These are phyloP conservation scores for Endocalyx cinctus DNA, from an alignment of 2,329 filamentous ascomycete species.

Conservation along the genomic window DNA sequence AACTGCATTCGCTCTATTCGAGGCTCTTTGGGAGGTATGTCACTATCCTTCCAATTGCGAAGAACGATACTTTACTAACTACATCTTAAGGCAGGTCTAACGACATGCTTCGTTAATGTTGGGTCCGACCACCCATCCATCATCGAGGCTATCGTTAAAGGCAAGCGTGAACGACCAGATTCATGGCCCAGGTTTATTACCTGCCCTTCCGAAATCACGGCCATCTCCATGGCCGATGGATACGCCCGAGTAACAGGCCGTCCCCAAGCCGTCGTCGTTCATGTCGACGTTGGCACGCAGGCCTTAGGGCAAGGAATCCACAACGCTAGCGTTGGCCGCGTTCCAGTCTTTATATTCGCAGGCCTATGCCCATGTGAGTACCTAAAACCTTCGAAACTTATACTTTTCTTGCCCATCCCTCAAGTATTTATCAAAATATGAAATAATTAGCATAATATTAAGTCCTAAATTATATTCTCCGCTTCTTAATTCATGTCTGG, in stretches of 20 bases:
- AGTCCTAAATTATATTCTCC: no score
- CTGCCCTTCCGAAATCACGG: conserved; percentile 62
- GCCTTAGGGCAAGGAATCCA: conserved; percentile 69
- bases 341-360: conserved; percentile 69
- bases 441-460: no score
- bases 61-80: conserved; percentile 1
- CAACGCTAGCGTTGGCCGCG: conserved; percentile 66
- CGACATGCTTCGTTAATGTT: conserved; percentile 55
- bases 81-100: conserved; percentile 38
- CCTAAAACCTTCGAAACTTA: no score
- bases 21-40: conserved; percentile 63
- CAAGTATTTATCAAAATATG: no score
- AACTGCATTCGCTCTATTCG: conserved; percentile 67
- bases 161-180: conserved; percentile 59
- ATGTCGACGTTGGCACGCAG: conserved; percentile 75
- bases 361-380: conserved; percentile 70
- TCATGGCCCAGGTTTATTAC: conserved; percentile 65
- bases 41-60: background rate
- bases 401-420: no score
- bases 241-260: conserved; percentile 63
- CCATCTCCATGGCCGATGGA: conserved; percentile 72
- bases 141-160: conserved; percentile 69
- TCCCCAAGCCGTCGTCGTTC: conserved; percentile 67
- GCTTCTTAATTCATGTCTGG: no score
- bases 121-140: conserved; percentile 64